Base-by-base conservation (phyloP, 352 stramenopile genomes). In the Phytopythium aichiense region DNA sequence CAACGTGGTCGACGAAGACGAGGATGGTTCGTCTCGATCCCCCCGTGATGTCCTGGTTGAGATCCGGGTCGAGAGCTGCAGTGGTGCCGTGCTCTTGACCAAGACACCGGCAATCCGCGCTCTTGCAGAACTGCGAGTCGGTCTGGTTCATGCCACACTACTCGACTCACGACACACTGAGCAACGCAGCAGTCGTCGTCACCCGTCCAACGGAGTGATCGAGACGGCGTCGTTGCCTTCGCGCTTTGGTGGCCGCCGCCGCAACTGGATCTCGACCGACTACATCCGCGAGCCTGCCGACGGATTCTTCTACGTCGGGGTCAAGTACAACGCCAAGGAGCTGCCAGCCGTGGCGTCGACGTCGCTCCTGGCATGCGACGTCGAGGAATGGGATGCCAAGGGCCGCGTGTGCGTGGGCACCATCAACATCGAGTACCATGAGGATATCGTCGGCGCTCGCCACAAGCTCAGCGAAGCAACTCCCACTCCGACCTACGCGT, bases 261-360 rank as follows among this genome's bases (percentile, higher is more conserved):
- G 71, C 61, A 89, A 84, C 42, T 76, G 69, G 60, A 76, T 90
- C 40, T 73, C 73, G 30, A 86, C 69, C 43, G 77, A 88, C 46
- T 89, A 88, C 66, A 93, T 91, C 35, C 73, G 71, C 18, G 74
- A 85, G 30, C 71, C 67, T 0, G 71, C 74, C 57, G 82, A 93
- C 54, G 81, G 84, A 12, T 93, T 87, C 51, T 65, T 91, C 16
- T 93, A 91, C 61, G 25, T 89, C 43, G 84, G 84, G 6, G 49
- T 91, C 40, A 88, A 80, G 52, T 91, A 90, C 64, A 81, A 60
- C 42, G 55, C 55, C 55, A 60, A 60, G 42, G 55, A 60, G 31
- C 33, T 61, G 6, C 43, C 46, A 11, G 45, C 37, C 4, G 35
- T 49, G 2, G 4, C 53, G 16, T 58, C 58, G 4, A 38, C 46